Percentiles rank a stretch among this genome's conserved stretches.
phyloP scores from a whole-genome alignment of 2,329 filamentous ascomycete genomes.

The Penicillium vulpinum region DNA sequence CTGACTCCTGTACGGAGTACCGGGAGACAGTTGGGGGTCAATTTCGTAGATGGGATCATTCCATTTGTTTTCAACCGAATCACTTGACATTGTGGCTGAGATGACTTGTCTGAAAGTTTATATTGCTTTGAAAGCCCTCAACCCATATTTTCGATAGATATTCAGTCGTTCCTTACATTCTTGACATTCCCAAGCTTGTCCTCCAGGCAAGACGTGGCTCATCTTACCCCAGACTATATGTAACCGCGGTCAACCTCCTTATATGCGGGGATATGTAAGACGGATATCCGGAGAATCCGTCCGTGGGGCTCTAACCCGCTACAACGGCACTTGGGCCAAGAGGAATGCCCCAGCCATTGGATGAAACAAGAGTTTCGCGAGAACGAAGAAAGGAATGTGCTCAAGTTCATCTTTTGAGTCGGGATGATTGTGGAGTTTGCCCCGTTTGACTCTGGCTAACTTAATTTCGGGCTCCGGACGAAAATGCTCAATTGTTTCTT shows the following conservation, averaged over 20 bases:
- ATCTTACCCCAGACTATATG: constrained; percentile 3
- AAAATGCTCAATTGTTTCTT: not conserved
- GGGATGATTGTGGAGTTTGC: constrained; percentile 10
- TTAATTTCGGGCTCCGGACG: not conserved
- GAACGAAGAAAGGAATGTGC: constrained; percentile 4
- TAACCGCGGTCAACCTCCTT: not conserved
- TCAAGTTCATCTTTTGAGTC: not conserved
- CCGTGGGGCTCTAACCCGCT: constrained; percentile 15
- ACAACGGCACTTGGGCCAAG: constrained; percentile 7
- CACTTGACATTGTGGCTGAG: not conserved
- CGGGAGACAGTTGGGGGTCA: too few relatives aligned
- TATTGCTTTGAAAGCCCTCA: not conserved
- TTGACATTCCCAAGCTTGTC: not conserved
- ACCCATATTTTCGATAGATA: not conserved
- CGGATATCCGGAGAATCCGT: constrained; percentile 22
- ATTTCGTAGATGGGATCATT: too few relatives aligned
- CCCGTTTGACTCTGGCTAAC: constrained; percentile 7
- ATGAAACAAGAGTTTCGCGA: not conserved
- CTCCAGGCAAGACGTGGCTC: not conserved
- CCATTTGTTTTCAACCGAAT: not conserved
- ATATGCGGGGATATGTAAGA: constrained; percentile 14
- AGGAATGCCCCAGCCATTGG: not conserved
- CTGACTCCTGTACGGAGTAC: too few relatives aligned
- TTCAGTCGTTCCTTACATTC: not conserved
- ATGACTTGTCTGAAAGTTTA: not conserved